Evolutionary conservation across 2,329 filamentous ascomycete genomes (phyloP).

Genomic region (Pseudopithomyces chartarum): DNA sequence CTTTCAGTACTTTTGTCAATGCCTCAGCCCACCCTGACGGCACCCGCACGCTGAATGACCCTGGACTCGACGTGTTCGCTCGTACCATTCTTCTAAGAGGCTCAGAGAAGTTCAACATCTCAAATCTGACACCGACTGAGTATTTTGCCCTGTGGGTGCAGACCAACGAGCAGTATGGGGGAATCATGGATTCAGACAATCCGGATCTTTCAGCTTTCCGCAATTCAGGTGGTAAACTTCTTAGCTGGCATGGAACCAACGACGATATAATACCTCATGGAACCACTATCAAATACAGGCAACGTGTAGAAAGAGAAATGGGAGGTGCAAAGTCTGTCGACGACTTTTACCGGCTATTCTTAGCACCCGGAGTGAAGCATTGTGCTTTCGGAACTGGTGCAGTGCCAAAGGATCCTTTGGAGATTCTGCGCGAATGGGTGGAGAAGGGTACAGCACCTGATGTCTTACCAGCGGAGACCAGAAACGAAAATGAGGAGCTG

Average conservation of each 20-base stretch:
- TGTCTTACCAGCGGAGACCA: constrained; percentile 17
- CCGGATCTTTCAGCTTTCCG: constrained; percentile 23
- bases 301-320: constrained; percentile 17
- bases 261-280: constrained; percentile 21
- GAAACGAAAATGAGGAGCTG: not conserved
- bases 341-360: constrained; percentile 36
- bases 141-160: constrained; percentile 6
- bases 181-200: constrained; percentile 13
- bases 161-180: constrained; percentile 4
- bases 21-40: not conserved
- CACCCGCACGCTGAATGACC: constrained; percentile 7
- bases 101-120: constrained; percentile 2
- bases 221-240: constrained; percentile 24
- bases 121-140: constrained; percentile 1
- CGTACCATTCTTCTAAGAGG: constrained; percentile 1
- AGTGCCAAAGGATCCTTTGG: constrained; percentile 25
- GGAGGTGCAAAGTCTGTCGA: constrained; percentile 20
- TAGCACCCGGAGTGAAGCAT: constrained; percentile 37
- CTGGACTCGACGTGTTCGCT: not conserved
- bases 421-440: constrained; percentile 33
- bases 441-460: constrained; percentile 31
- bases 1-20: not conserved
- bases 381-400: constrained; percentile 27
- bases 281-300: constrained; percentile 18
- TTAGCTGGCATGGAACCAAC: constrained; percentile 29